Evolutionary conservation across 495 filamentous ascomycete species (phyloP).

Genomic region (Penicillium argentinense): DNA sequence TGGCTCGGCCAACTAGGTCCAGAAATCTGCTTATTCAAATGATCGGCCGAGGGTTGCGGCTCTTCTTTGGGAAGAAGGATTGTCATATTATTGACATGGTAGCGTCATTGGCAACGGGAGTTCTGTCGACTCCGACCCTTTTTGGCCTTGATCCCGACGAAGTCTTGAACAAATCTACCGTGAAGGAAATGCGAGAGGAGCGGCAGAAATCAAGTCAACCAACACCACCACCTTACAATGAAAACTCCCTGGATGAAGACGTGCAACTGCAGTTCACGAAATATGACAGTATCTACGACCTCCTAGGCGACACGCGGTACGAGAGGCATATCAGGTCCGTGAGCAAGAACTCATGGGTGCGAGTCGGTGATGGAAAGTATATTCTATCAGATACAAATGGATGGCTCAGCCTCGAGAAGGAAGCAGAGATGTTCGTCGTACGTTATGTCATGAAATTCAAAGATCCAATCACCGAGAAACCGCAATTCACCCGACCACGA

Average conservation of each 20-base stretch:
- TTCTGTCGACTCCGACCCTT: constrained; percentile 86
- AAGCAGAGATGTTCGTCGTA: constrained; percentile 27
- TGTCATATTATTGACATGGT: constrained; percentile 99
- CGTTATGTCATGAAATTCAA: constrained; percentile 37
- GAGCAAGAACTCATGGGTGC: constrained; percentile 78
- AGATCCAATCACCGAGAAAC: constrained; percentile 16
- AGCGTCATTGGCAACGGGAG: constrained; percentile 71
- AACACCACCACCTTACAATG: background rate
- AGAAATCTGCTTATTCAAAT: constrained; percentile 93
- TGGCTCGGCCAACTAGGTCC: constrained; percentile 87
- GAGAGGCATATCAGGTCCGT: constrained; percentile 76
- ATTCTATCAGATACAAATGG: constrained; percentile 54
- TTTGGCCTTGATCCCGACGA: constrained; percentile 92
- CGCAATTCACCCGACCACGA: constrained; percentile 60
- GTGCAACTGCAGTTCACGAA: constrained; percentile 65
- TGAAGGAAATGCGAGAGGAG: constrained; percentile 55
- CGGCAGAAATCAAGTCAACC: constrained; percentile 1
- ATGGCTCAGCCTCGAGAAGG: constrained; percentile 61
- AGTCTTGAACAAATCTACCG: constrained; percentile 61
- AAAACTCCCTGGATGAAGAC: constrained; percentile 19
- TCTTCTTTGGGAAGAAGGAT: constrained; percentile 76
- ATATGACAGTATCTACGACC: constrained; percentile 84
- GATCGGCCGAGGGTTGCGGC: constrained; percentile 91
- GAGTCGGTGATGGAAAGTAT: constrained; percentile 61
- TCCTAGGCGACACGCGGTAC: constrained; percentile 76